These are phyloP conservation scores for Colletotrichum eleusines DNA, from an alignment of 2,329 filamentous ascomycete genomes.

Conservation along the genomic window DNA sequence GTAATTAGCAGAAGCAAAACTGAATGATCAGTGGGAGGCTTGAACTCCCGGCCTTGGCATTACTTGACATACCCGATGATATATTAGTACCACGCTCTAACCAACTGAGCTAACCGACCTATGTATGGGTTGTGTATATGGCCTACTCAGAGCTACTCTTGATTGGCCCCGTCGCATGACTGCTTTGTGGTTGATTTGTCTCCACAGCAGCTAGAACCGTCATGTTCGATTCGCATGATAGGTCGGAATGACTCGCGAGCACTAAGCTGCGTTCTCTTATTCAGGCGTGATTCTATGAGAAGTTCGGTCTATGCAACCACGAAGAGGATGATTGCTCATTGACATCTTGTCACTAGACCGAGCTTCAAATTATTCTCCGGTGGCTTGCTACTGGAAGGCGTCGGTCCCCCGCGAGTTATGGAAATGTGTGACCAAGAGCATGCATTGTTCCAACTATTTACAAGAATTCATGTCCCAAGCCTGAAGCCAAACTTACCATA, in stretches of 20 bases:
- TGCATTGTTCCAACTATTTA: not conserved
- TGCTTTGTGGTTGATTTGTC: not conserved
- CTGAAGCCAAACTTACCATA: not conserved
- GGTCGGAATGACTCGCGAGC: not conserved
- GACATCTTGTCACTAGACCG: too few relatives aligned
- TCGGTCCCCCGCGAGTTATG: not conserved
- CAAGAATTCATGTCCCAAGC: not conserved
- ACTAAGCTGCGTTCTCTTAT: not conserved
- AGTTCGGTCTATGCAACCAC: not conserved
- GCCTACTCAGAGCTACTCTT: fast-evolving
- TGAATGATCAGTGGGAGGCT: slow-evolving; percentile 38
- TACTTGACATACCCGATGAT: slow-evolving; percentile 19
- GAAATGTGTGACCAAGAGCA: not conserved
- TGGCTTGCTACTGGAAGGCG: not conserved
- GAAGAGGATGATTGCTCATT: fast-evolving
- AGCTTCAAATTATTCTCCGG: not conserved
- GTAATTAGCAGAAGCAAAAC: not conserved
- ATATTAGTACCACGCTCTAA: slow-evolving; percentile 43
- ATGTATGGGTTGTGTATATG: not conserved
- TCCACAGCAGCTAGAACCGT: not conserved
- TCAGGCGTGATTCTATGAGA: not conserved
- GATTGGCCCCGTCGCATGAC: not conserved
- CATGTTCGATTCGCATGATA: not conserved
- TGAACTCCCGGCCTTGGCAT: slow-evolving; percentile 42
- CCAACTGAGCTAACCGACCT: slow-evolving; percentile 42